A percentile compares a stretch with the other conserved stretches of the same genome.
These are phyloP conservation scores for Pichia gijzeniarum DNA, from an alignment of 805 yeast genomes.

Conservation along the genomic window DNA sequence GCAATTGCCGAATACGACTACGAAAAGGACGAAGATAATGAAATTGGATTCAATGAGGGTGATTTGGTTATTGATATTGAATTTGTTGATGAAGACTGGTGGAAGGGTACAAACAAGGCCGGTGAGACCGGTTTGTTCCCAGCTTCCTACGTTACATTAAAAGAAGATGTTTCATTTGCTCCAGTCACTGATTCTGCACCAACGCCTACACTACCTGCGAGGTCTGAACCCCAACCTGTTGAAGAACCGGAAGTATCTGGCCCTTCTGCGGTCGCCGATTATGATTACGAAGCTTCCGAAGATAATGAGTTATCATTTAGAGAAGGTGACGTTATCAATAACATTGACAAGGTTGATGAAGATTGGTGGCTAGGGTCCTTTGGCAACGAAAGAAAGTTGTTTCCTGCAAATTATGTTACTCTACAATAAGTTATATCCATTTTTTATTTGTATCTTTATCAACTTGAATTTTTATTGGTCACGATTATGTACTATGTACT, in stretches of 20 bases:
- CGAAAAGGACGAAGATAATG: constrained; percentile 70
- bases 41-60: constrained; percentile 60
- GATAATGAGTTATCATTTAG: constrained; percentile 82
- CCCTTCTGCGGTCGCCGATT: constrained; percentile 57
- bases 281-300: constrained; percentile 84
- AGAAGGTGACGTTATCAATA: constrained; percentile 76
- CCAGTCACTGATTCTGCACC: constrained; percentile 15
- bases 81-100: constrained; percentile 71
- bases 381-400: constrained; percentile 72
- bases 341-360: constrained; percentile 84
- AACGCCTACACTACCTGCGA: constrained; percentile 7
- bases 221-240: constrained; percentile 15
- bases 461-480: not conserved
- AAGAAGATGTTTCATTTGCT: constrained; percentile 21
- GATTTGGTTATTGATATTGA: constrained; percentile 62
- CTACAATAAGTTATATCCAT: constrained; percentile 12
- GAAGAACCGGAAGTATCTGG: constrained; percentile 22
- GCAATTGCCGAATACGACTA: constrained; percentile 85
- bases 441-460: not conserved
- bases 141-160: constrained; percentile 42
- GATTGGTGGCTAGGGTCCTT: constrained; percentile 96
- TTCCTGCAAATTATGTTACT: constrained; percentile 86
- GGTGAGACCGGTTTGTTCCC: constrained; percentile 54
- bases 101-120: constrained; percentile 34
- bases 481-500: not conserved